Conservation (phyloP, 1,284 basidiomycete species). For the Ceratobasidium sp. region DNA sequence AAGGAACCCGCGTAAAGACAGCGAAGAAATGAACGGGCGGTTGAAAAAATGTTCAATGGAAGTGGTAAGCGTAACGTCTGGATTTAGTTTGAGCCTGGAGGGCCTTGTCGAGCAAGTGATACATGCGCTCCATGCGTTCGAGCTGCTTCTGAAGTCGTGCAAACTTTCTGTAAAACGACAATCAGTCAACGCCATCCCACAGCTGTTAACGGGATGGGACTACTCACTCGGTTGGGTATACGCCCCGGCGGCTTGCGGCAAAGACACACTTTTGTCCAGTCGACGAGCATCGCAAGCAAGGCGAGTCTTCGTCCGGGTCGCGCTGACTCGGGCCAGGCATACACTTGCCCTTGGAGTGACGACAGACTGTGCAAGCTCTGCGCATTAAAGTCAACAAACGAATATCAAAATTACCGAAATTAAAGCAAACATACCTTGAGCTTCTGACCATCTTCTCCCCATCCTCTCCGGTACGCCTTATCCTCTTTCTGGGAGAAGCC, state of each 20-base stretch:
- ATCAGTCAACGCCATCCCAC: not conserved
- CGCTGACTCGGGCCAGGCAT: constrained; percentile 31
- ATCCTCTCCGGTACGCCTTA: constrained; percentile 14
- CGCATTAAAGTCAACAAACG: not conserved
- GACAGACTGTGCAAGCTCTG: constrained; percentile 34
- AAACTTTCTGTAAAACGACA: constrained; percentile 13
- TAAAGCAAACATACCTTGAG: constrained; percentile 2
- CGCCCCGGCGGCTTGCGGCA: constrained; percentile 9
- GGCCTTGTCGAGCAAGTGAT: constrained; percentile 11
- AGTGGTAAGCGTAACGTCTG: not conserved
- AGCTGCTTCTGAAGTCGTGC: constrained; percentile 16
- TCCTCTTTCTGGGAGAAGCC: not conserved
- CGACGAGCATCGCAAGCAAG: constrained; percentile 20
- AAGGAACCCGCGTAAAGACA: not conserved
- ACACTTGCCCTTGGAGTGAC: constrained; percentile 28
- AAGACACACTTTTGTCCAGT: constrained; percentile 7
- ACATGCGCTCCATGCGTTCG: constrained; percentile 22
- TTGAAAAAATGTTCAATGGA: not conserved
- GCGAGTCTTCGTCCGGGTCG: constrained; percentile 11
- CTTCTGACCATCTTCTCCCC: constrained; percentile 23
- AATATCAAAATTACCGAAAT: not conserved
- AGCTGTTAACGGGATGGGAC: not conserved
- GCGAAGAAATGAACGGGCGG: not conserved
- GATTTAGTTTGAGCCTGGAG: not conserved
- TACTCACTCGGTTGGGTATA: constrained; percentile 42